A percentile compares a stretch with the other conserved stretches of the same genome.
These are phyloP conservation scores for Wickerhamomyces bisporus DNA, from an alignment of 805 yeast species.

Conservation along the genomic window DNA sequence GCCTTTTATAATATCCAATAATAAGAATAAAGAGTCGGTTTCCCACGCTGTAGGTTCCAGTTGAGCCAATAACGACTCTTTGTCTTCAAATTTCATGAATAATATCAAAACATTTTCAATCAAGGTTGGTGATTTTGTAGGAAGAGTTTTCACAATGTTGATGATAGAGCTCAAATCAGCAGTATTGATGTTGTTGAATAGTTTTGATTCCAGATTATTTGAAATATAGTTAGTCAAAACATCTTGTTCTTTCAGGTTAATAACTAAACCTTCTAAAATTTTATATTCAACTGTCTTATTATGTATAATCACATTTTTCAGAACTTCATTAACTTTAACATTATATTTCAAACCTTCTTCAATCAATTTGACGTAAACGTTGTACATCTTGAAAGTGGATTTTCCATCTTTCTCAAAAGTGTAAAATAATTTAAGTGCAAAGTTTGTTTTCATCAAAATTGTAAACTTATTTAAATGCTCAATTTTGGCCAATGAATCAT, in stretches of 20 bases:
- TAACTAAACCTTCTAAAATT: background rate
- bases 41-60: background rate
- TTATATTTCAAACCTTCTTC: background rate
- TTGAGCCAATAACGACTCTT: background rate
- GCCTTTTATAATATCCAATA: background rate
- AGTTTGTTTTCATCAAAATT: background rate
- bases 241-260: background rate
- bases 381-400: background rate
- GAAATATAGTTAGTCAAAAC: background rate
- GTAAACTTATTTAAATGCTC: background rate
- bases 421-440: background rate
- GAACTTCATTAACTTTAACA: background rate
- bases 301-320: background rate
- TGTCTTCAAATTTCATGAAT: background rate
- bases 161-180: background rate
- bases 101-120: background rate
- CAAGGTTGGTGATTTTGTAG: background rate
- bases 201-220: constrained; percentile 1
- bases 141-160: background rate
- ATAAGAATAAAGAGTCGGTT: background rate
- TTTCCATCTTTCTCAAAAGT: background rate
- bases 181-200: background rate
- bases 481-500: background rate
- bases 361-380: background rate
- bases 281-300: background rate